Conservation (phyloP, 2,329 filamentous ascomycete genomes). For the Colletotrichum eremochloae region DNA sequence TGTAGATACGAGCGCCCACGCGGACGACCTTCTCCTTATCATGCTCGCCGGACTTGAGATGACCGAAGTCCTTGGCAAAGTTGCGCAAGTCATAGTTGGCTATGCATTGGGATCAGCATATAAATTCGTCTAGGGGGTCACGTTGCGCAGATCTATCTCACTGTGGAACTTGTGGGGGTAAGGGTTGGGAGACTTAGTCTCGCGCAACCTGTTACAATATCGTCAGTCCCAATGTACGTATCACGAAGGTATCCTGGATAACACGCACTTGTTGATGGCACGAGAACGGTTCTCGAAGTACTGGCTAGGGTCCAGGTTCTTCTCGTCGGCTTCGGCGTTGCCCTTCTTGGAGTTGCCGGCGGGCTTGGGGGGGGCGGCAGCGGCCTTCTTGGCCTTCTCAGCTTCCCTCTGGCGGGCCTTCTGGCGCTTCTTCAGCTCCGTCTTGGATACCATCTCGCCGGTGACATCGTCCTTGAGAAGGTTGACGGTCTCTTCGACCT, state of each 20-base stretch:
- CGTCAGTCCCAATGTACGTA: slow-evolving; percentile 62
- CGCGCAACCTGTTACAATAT: slow-evolving; percentile 63
- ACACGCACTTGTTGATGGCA: slow-evolving; percentile 73
- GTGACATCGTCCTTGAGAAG: slow-evolving; percentile 88
- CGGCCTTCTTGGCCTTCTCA: slow-evolving; percentile 89
- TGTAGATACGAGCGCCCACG: slow-evolving; percentile 89
- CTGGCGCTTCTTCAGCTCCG: slow-evolving; percentile 92
- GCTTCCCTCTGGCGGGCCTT: slow-evolving; percentile 91
- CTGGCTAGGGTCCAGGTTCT: slow-evolving; percentile 70
- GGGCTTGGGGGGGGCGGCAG: slow-evolving; percentile 71
- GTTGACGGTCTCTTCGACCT: slow-evolving; percentile 63
- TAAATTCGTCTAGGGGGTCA: slow-evolving; percentile 1
- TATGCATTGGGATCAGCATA: slow-evolving; percentile 66
- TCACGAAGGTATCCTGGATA: slow-evolving; percentile 49
- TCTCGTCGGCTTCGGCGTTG: slow-evolving; percentile 76
- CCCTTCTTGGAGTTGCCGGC: slow-evolving; percentile 75
- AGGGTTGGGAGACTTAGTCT: slow-evolving; percentile 81
- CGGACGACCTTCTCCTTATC: slow-evolving; percentile 81
- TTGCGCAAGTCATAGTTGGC: slow-evolving; percentile 85
- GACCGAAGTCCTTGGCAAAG: slow-evolving; percentile 82
- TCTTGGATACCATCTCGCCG: slow-evolving; percentile 87
- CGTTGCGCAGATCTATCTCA: slow-evolving; percentile 38
- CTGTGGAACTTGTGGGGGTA: slow-evolving; percentile 82
- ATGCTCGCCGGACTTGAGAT: slow-evolving; percentile 89
- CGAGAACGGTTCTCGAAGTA: slow-evolving; percentile 98